Evolutionary conservation across 257 asterid species (phyloP).

Genomic region (Forsythia viridissima): DNA sequence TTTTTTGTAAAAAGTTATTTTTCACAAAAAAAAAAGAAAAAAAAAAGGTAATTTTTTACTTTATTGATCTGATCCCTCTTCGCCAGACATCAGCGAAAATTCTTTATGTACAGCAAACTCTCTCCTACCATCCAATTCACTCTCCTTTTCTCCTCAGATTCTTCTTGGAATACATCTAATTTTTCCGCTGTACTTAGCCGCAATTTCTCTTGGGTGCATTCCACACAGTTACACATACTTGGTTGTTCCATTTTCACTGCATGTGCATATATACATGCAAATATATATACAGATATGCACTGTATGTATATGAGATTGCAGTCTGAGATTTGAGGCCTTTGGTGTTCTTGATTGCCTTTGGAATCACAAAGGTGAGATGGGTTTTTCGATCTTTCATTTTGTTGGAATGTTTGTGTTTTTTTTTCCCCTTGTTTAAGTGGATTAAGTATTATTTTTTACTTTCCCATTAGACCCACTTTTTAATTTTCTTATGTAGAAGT

Average conservation of each 20-base stretch:
- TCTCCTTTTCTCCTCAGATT: neutral
- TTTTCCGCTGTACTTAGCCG: neutral
- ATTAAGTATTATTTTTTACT: conserved; percentile 7
- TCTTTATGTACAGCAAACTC: neutral
- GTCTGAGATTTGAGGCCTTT: conserved; percentile 25
- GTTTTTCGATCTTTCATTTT: neutral
- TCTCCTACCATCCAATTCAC: neutral
- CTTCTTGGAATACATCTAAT: neutral
- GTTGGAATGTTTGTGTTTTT: neutral
- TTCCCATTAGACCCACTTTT: neutral
- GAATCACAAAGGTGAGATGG: conserved; percentile 43
- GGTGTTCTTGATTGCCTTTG: conserved; percentile 29
- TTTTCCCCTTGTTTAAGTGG: conserved; percentile 11
- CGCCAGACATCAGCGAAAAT: neutral
- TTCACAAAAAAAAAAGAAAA: too few relatives aligned
- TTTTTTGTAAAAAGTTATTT: too few relatives aligned
- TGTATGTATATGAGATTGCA: conserved; percentile 17
- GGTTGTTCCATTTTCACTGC: neutral
- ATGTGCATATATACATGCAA: neutral
- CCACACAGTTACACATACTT: neutral
- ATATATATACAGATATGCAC: neutral
- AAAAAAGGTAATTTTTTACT: neutral
- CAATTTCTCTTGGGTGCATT: neutral
- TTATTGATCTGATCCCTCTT: neutral
- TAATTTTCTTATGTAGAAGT: conserved; percentile 1